Conservation (phyloP, 2,329 filamentous ascomycete species). For the Magnaporthiopsis rhizophila region DNA sequence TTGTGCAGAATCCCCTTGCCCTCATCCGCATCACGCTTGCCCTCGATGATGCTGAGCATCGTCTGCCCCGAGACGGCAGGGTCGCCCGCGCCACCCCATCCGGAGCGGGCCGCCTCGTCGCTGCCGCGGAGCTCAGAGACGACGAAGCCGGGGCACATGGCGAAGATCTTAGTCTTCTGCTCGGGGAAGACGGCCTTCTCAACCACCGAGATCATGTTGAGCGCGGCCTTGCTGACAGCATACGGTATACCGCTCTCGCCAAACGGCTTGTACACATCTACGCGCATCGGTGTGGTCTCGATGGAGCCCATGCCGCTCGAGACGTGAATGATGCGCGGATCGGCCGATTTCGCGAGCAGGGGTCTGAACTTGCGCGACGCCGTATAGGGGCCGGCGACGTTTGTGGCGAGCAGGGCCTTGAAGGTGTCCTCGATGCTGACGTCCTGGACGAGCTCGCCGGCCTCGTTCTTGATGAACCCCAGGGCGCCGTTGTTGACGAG, state of each 20-base stretch:
- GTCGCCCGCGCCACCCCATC: conserved; percentile 1
- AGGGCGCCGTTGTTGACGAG: conserved; percentile 25
- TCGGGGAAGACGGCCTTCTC: background rate
- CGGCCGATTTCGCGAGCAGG: conserved; percentile 22
- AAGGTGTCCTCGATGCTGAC: background rate
- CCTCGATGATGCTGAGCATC: background rate
- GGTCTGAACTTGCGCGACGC: conserved; percentile 24
- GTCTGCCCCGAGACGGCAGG: conserved; percentile 4
- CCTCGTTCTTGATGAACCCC: conserved; percentile 4
- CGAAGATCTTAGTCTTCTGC: background rate
- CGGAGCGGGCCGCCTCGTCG: background rate
- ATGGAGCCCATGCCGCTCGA: conserved; percentile 9
- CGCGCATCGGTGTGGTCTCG: fast-evolving
- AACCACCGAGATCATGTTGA: conserved; percentile 19
- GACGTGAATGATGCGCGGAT: conserved; percentile 18
- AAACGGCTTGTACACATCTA: background rate
- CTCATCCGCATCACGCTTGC: conserved; percentile 1
- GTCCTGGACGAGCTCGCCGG: background rate
- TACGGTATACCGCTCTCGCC: conserved; percentile 12
- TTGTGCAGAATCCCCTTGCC: conserved; percentile 4
- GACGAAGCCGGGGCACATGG: conserved; percentile 3
- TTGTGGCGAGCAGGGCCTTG: conserved; percentile 19
- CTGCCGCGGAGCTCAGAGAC: background rate
- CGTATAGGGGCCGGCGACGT: conserved; percentile 21
- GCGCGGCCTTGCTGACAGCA: conserved; percentile 19